phyloP scores from a whole-genome alignment of 140 eudicot species.

The Ambrosia hybrid region DNA sequence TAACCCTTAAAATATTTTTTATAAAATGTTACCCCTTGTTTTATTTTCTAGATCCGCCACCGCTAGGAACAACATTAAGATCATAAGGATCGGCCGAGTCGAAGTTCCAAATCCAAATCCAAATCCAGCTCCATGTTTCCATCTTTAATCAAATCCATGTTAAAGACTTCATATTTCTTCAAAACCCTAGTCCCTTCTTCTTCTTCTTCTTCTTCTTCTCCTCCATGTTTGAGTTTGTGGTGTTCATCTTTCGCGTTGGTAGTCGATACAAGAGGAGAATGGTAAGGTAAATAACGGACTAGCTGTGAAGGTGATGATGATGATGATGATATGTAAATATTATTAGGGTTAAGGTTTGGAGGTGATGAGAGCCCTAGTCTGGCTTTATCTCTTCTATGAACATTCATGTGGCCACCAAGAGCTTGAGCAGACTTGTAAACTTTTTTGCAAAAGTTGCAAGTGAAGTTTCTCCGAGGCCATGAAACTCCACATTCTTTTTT shows the following conservation, averaged over 20 bases:
- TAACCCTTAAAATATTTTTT: too few relatives aligned
- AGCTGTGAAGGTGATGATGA: slow-evolving; percentile 22
- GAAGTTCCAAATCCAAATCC: slow-evolving; percentile 57
- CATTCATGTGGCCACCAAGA: slow-evolving; percentile 94
- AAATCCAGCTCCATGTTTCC: not conserved
- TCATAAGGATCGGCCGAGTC: slow-evolving; percentile 57
- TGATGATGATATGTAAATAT: not conserved
- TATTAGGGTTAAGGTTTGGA: slow-evolving; percentile 19
- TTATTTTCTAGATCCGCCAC: too few relatives aligned
- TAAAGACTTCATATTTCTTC: slow-evolving; percentile 48
- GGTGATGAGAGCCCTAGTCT: slow-evolving; percentile 40
- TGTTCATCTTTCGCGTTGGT: slow-evolving; percentile 8
- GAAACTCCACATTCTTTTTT: slow-evolving; percentile 44
- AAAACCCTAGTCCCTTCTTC: slow-evolving; percentile 31
- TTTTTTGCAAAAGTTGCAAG: slow-evolving; percentile 74
- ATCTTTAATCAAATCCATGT: slow-evolving; percentile 41
- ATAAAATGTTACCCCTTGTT: too few relatives aligned
- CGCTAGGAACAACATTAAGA: not conserved
- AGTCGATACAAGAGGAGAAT: slow-evolving; percentile 27
- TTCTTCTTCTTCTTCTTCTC: slow-evolving; percentile 17
- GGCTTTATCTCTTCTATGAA: slow-evolving; percentile 82
- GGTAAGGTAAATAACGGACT: slow-evolving; percentile 37
- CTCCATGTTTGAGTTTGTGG: slow-evolving; percentile 26
- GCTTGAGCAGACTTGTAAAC: slow-evolving; percentile 93
- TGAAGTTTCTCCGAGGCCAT: slow-evolving; percentile 83